These are phyloP conservation scores for Phytophthora quininea DNA, from an alignment of 352 stramenopile species.

Conservation along the genomic window DNA sequence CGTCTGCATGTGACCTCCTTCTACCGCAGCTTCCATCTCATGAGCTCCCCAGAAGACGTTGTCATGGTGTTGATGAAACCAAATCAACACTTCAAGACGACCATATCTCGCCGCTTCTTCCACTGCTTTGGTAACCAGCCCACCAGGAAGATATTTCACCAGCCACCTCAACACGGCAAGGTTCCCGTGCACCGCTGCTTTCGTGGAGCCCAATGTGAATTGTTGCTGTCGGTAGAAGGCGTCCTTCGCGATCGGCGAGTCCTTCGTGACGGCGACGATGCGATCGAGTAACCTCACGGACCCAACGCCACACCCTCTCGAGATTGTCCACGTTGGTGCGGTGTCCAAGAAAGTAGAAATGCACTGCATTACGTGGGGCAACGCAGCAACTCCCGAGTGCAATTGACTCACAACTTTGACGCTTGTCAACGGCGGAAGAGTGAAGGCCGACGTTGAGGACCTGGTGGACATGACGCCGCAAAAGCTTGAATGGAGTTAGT, in stretches of 20 bases:
- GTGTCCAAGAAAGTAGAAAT: slow-evolving; percentile 8
- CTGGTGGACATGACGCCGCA: slow-evolving; percentile 1
- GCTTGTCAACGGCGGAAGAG: not conserved
- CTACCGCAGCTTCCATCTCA: slow-evolving; percentile 10
- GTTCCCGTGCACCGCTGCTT: slow-evolving; percentile 5
- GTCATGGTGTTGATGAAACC: slow-evolving; percentile 15
- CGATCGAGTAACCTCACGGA: not conserved
- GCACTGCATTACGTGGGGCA: not conserved
- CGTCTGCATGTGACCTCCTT: slow-evolving; percentile 2
- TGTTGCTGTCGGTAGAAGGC: slow-evolving; percentile 16
- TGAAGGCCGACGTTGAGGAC: not conserved
- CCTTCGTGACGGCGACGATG: not conserved
- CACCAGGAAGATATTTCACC: slow-evolving; percentile 11
- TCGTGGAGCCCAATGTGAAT: slow-evolving; percentile 2
- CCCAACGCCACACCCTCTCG: not conserved
- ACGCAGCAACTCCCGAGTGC: not conserved
- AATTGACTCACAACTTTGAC: slow-evolving; percentile 4
- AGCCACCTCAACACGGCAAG: slow-evolving; percentile 6
- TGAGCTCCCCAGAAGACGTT: slow-evolving; percentile 17
- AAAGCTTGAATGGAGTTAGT: not conserved
- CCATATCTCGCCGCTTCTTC: slow-evolving; percentile 17
- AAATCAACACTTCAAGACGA: slow-evolving; percentile 11
- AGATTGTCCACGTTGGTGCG: not conserved
- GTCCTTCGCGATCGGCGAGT: slow-evolving; percentile 1
- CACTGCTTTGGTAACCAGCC: slow-evolving; percentile 13